These are phyloP conservation scores for Luffa acutangula DNA, from an alignment of 306 rosid genomes.

Conservation along the genomic window DNA sequence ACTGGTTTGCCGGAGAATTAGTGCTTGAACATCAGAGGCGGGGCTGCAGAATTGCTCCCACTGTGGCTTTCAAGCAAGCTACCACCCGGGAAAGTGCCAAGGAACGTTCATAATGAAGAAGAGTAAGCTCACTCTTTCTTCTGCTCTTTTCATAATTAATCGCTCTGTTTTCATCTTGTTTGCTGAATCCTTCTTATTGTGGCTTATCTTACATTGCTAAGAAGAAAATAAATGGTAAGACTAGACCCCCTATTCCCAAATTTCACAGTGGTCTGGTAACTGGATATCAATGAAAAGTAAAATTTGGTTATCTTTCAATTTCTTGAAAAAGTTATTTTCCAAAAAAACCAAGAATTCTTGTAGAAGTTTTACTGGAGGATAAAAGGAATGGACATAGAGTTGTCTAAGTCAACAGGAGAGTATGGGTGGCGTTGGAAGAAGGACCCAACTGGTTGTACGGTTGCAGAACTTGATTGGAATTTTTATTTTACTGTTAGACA, in stretches of 20 bases:
- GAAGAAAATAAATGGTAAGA: background rate
- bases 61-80: slow-evolving; percentile 99
- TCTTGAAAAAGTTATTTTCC: too few species aligned
- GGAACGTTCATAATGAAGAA: background rate
- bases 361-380: background rate
- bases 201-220: background rate
- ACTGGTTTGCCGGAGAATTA: slow-evolving; percentile 97
- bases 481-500: background rate
- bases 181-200: background rate
- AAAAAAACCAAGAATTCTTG: background rate
- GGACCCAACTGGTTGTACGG: background rate
- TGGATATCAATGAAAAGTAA: background rate
- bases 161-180: background rate
- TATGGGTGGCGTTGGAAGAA: background rate
- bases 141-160: background rate
- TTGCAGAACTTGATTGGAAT: background rate
- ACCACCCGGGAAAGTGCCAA: slow-evolving; percentile 42
- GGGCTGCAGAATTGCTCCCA: slow-evolving; percentile 99
- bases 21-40: slow-evolving; percentile 98
- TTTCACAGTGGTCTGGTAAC: background rate
- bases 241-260: background rate
- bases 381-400: background rate
- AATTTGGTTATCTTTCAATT: background rate
- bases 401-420: background rate
- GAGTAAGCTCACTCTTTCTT: slow-evolving; percentile 10